A percentile compares a stretch with the other conserved stretches of the same genome.
Conservation (phyloP, 176 grass and related monocot genomes). For the Leersia perrieri region DNA sequence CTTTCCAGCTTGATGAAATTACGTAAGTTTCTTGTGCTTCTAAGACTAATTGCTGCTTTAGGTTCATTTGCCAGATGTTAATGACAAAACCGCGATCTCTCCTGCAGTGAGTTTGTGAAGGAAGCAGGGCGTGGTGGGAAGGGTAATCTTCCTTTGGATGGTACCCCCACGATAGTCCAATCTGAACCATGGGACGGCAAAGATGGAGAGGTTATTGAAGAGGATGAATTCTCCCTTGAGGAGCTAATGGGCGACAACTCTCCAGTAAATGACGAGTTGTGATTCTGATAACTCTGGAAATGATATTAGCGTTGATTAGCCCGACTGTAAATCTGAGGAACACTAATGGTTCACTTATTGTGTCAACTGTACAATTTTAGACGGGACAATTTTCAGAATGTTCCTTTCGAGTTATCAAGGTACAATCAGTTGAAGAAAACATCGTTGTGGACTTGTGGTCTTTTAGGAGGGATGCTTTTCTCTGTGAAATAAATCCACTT, state of each 20-base stretch:
- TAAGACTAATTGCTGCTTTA: neutral
- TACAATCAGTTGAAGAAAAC: constrained; percentile 8
- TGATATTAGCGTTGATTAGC: constrained; percentile 6
- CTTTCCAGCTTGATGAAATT: constrained; percentile 77
- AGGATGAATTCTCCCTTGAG: constrained; percentile 96
- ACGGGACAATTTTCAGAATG: constrained; percentile 12
- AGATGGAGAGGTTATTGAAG: constrained; percentile 80
- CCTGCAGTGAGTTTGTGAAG: constrained; percentile 86
- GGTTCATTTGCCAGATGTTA: neutral
- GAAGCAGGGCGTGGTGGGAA: constrained; percentile 86
- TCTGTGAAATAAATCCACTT: constrained; percentile 27
- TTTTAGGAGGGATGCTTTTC: neutral
- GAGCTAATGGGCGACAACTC: constrained; percentile 77
- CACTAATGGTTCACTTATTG: constrained; percentile 31
- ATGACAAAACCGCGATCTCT: constrained; percentile 7
- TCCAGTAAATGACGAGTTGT: constrained; percentile 76
- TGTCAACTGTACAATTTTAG: constrained; percentile 17
- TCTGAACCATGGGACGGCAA: constrained; percentile 96
- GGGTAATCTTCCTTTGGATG: constrained; percentile 79
- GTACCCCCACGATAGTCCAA: constrained; percentile 46
- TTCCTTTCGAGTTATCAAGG: neutral
- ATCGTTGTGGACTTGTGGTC: neutral
- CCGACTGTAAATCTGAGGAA: constrained; percentile 42
- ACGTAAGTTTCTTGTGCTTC: constrained; percentile 47
- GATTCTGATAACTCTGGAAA: constrained; percentile 29